Evolutionary conservation across 768 basidiomycete genomes (phyloP), one percentile per base, ranked within the genome.

Genomic region (Podaxis sp.): DNA sequence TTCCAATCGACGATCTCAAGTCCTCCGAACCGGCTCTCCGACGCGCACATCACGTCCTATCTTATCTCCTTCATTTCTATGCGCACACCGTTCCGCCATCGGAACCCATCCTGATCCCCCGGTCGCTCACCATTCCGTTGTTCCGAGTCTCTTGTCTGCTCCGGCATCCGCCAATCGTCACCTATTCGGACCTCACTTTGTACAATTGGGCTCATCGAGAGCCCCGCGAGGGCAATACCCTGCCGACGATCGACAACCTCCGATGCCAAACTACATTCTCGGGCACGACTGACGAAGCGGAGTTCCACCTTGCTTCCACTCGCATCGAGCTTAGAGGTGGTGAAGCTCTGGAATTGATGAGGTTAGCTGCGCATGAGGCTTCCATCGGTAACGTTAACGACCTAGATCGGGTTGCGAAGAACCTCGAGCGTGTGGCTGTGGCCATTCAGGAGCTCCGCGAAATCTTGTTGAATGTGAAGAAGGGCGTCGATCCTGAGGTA

Each of bases 251-350:
- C 2, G 74, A 84, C 62, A 87, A 93, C 70, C 79, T 95, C 51
- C 84, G 84, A 56, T 83, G 81, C 64, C 81, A 80, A 63, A 87
- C 86, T 1, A 77, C 85, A 46, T 97, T 97, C 77, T 95, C 96
- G 1, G 81, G 84, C 22, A 89, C 88, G 2, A 73, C 74, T 20
- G 93, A 95, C 69, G 96, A 99, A 71, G 83, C 88, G 63, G 91
- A 93, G 63, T 99, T 98, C 73, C 97, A 93, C 76, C 83, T 96
- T 56, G 84, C 87, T 30, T 95, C 94, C 0, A 87, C 94, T 2
- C 84, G 91, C 10, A 93, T 95, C 70, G 96, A 98, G 74, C 80
- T 96, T 22, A 85, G 87, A 22, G 95, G 95, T 11, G 93, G 92
- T 0, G 84, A 88, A 54, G 90, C 90, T 2, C 85, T 97, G 22